phyloP scores from a whole-genome alignment of 1,139 yeast species.

The Geotrichum citri-aurantii region DNA sequence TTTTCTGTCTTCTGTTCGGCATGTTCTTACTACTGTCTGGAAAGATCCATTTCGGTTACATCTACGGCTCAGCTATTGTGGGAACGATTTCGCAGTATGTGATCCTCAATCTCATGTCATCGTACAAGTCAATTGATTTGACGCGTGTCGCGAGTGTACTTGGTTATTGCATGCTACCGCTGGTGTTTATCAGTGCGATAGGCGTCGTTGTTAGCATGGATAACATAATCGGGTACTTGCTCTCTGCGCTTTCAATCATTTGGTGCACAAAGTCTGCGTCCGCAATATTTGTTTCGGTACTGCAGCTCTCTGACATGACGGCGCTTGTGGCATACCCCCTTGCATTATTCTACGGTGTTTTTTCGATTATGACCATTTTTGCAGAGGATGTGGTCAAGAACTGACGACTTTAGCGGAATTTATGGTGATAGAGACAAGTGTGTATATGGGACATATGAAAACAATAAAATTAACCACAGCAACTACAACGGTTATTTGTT shows the following conservation, averaged over 20 bases:
- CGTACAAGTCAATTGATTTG: slow-evolving; percentile 50
- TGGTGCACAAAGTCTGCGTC: slow-evolving; percentile 97
- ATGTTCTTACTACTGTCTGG: slow-evolving; percentile 76
- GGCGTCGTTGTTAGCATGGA: slow-evolving; percentile 70
- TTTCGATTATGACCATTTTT: slow-evolving; percentile 94
- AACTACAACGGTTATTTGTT: too few relatives aligned
- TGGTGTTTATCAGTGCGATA: slow-evolving; percentile 70
- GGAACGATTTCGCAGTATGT: slow-evolving; percentile 84
- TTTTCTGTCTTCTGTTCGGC: slow-evolving; percentile 88
- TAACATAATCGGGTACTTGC: slow-evolving; percentile 64
- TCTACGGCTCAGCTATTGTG: slow-evolving; percentile 90
- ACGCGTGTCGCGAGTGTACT: slow-evolving; percentile 80
- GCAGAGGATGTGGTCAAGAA: slow-evolving; percentile 43
- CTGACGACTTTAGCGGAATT: background rate
- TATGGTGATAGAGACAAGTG: background rate
- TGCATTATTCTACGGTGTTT: slow-evolving; percentile 84
- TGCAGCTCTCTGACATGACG: slow-evolving; percentile 80
- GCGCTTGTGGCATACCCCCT: slow-evolving; percentile 91
- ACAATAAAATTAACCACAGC: background rate
- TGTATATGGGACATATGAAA: background rate
- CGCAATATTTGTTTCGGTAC: slow-evolving; percentile 83
- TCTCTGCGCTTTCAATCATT: slow-evolving; percentile 64
- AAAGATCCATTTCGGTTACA: slow-evolving; percentile 92
- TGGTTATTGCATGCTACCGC: slow-evolving; percentile 89
- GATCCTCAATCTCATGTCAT: slow-evolving; percentile 80